Percentiles rank a stretch among this genome's conserved stretches.
Evolutionary conservation across 2,329 filamentous ascomycete species (phyloP).

Genomic region (Fusarium vanettenii): DNA sequence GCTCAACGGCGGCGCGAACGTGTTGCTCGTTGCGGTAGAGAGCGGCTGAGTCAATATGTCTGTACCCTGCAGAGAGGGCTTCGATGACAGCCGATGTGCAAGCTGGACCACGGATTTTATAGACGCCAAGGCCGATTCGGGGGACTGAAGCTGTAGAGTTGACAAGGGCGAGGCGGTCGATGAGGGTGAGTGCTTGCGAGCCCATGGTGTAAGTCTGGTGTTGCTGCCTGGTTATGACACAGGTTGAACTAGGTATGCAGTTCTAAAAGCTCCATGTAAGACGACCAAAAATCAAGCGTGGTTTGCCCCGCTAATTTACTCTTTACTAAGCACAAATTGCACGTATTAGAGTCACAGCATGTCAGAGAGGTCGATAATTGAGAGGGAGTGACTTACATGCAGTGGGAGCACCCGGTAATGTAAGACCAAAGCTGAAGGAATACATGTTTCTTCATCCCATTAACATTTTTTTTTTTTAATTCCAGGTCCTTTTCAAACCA

Average conservation of each 20-base stretch:
- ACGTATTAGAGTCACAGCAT: background rate
- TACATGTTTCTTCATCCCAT: background rate
- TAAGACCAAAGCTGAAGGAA: background rate
- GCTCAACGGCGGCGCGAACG: conserved; percentile 72
- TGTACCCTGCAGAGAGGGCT: conserved; percentile 69
- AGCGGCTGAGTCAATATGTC: conserved; percentile 73
- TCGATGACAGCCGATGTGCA: conserved; percentile 69
- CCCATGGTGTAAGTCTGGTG: background rate
- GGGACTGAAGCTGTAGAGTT: conserved; percentile 60
- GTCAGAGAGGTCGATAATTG: background rate
- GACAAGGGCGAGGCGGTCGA: conserved; percentile 35
- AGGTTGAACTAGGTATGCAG: background rate
- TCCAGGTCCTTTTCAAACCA: background rate
- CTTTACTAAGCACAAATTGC: background rate
- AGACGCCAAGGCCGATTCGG: conserved; percentile 78
- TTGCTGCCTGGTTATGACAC: background rate
- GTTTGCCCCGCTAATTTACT: background rate
- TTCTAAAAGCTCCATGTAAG: background rate
- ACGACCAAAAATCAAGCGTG: background rate
- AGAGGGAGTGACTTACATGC: background rate
- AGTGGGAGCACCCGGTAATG: no score
- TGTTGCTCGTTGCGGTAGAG: conserved; percentile 75
- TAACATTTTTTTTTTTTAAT: background rate
- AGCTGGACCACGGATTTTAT: conserved; percentile 65
- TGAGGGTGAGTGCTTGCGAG: conserved; percentile 14